phyloP scores from a whole-genome alignment of 768 basidiomycete genomes.

The Mycena latifolia region DNA sequence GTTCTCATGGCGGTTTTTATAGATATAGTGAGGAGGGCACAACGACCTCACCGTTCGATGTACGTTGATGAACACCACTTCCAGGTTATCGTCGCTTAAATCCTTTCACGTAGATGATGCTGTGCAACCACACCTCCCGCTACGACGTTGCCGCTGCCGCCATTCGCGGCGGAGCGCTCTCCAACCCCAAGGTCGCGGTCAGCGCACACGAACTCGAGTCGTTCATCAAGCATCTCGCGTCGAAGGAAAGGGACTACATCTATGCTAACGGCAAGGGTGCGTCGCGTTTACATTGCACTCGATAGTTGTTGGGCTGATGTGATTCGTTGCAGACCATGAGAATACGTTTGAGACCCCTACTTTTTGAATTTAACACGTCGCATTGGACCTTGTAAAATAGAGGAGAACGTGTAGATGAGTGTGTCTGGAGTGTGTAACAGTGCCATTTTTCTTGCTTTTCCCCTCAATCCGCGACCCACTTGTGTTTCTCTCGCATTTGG shows the following conservation, averaged over 20 bases:
- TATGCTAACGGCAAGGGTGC: conserved; percentile 68
- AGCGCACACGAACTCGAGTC: conserved; percentile 70
- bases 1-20: conserved; percentile 6
- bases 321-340: conserved; percentile 52
- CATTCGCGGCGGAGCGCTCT: conserved; percentile 64
- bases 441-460: too few species aligned
- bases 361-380: conserved; percentile 42
- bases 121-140: conserved; percentile 75
- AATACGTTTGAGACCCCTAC: conserved; percentile 61
- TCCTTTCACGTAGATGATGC: conserved; percentile 70
- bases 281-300: neutral
- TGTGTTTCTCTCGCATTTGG: too few species aligned
- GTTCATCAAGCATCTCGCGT: conserved; percentile 68
- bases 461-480: too few species aligned
- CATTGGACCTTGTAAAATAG: neutral
- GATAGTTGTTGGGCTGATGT: neutral
- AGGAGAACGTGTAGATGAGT: too few species aligned
- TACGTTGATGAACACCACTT: conserved; percentile 43
- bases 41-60: conserved; percentile 87
- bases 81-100: too few species aligned
- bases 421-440: too few species aligned
- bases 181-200: conserved; percentile 67
- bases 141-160: conserved; percentile 75
- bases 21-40: conserved; percentile 80
- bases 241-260: conserved; percentile 74